Evolutionary conservation across 2,329 filamentous ascomycete genomes (phyloP), one percentile per base, ranked within the genome.

Genomic region (Curvularia eragrostidis): DNA sequence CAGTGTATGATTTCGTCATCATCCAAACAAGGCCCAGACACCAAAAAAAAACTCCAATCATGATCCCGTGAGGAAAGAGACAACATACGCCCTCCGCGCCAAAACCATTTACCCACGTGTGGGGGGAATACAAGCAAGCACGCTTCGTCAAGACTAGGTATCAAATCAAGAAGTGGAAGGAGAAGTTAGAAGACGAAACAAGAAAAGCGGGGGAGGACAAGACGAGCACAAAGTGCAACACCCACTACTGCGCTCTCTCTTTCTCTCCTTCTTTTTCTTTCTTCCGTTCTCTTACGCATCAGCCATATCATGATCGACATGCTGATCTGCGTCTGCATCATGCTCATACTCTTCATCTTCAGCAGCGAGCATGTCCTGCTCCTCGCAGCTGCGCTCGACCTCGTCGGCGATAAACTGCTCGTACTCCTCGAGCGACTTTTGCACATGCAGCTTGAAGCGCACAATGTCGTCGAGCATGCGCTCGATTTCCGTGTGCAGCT

Each of bases 361-460:
- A 10, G 56, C 58, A 10, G 63, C 62, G 13, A 79, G 57, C 49
- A 64, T 58, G 50, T 81, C 81, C 61, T 85, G 71, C 69, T 84
- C 84, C 63, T 79, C 78, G 68, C 80, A 84, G 68, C 84, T 82
- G 42, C 70, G 71, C 80, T 96, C 91, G n/a, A 97, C 88, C 79
- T 98, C 94, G 65, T 96, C 91, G 2, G 91, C 89, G 6, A 97
- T 92, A 73, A 97, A 97, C 54, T 89, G 88, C 79, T 99, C 95
- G 76, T 97, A 98, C 71, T 95, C 91, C 74, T 97, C 94, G 52
- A 99, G 82, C 58, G 88, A 89, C 80, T 93, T 93, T 77, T 99
- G 95, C 50, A 99, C 84, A 72, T 98, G 93, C 64, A 99, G 91
- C 81, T 99, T 99, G 86, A 99, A 98, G 72, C 96, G 93, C 81